Evolutionary conservation across 2,329 filamentous ascomycete species (phyloP), one percentile per base, ranked within the genome.

Genomic region (Colletotrichum tofieldiae): DNA sequence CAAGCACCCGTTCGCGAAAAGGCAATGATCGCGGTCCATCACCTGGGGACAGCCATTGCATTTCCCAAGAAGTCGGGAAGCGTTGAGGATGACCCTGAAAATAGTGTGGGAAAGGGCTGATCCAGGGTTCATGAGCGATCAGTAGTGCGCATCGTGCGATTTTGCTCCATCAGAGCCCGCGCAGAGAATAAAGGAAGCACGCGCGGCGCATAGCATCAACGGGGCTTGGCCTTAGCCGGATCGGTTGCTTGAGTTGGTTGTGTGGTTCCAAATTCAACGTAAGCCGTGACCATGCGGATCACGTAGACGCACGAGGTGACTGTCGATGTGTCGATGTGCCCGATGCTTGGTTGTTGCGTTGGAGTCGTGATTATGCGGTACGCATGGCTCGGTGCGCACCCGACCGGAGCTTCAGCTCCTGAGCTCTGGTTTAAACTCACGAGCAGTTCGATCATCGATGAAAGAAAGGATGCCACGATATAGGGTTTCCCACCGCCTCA

Each of bases 351-450:
- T 55, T 55, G 18, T 29, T 9, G 5, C 11, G 51, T 35, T n/a
- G 29, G 20, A 35, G 18, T n/a, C 20, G 16, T 29, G 3, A 18
- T 39, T 9, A 26, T 16, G 58, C 49, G 43, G 39, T 45, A 29
- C 39, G 18, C 35, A 45, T 26, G 32, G 39, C 55, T 60, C 47
- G 49, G 45, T 54, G 35, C 23, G 35, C 18, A 9, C 14, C 32
- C 9, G 18, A n/a, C 58, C 68, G 68, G 68, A 71, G 65, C 68
- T 62, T 68, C 64, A 68, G 51, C 68, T 71, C 68, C 68, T 71
- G 6, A 32, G 64, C 47, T 12, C 12, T 37, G 41, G 20, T 23
- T 63, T 20, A 39, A 52, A 20, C 47, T 63, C 47, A 41, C 32
- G 8, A 37, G 7, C 12, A 23, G 32, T 37, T 26, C 60, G 45